Percentiles rank a stretch among this genome's conserved stretches.
phyloP scores from a whole-genome alignment of 2,329 filamentous ascomycete genomes.

The Elsinoe ampelina region DNA sequence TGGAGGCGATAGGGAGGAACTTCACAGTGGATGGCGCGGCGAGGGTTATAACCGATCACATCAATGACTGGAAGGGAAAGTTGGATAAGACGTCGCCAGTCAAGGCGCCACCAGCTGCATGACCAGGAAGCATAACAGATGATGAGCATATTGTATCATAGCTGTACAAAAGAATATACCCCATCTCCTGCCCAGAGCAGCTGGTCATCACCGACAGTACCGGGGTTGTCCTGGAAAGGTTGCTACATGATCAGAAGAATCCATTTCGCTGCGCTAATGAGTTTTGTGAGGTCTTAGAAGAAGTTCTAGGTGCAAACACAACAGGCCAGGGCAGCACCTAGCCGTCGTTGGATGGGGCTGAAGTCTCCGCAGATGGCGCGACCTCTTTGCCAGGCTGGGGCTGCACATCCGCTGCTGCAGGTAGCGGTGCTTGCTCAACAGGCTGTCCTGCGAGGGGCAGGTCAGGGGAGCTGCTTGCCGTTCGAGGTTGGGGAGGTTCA shows the following conservation, averaged over 20 bases:
- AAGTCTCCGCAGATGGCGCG: too few relatives aligned
- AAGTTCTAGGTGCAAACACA: too few relatives aligned
- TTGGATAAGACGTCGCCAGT: constrained; percentile 36
- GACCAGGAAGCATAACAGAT: background rate
- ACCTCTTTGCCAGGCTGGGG: background rate
- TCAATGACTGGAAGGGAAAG: constrained; percentile 62
- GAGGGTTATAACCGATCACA: constrained; percentile 74
- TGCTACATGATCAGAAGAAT: background rate
- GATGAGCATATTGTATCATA: constrained; percentile 11
- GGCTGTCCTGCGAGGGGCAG: constrained; percentile 27
- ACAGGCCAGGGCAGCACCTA: too few relatives aligned
- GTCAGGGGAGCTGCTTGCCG: constrained; percentile 35
- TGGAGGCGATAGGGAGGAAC: constrained; percentile 90
- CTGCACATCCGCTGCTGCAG: background rate
- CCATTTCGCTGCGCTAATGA: background rate
- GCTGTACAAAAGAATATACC: constrained; percentile 14
- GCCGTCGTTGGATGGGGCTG: too few relatives aligned
- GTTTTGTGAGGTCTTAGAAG: too few relatives aligned
- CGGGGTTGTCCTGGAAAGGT: constrained; percentile 14
- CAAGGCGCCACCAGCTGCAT: background rate
- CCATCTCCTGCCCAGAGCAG: background rate
- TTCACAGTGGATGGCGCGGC: constrained; percentile 83
- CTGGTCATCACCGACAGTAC: background rate
- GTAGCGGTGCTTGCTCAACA: background rate
- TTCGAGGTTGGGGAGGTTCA: constrained; percentile 16